Evolutionary conservation across 1,284 basidiomycete genomes (phyloP), one percentile per base, ranked within the genome.

Genomic region (Schizopora paradoxa): DNA sequence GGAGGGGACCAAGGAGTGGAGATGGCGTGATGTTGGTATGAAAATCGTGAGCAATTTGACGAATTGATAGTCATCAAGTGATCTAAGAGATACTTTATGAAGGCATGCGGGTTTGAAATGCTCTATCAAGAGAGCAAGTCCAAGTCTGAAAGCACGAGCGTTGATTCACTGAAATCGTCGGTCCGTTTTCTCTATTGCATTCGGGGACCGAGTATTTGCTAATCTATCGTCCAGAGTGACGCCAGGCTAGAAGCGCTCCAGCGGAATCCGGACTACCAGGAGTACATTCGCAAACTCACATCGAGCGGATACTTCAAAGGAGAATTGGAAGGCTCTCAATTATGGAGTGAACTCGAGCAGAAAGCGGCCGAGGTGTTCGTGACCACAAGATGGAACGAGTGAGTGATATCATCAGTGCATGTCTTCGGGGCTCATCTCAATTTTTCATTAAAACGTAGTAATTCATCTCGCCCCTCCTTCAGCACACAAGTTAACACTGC

Each of bases 81-180:
- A 28, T 14, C 16, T 41, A 14, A 37, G 33, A 23, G 14, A 45
- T 21, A 36, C 10, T 18, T n/a, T 23, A 14, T n/a, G 27, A 16
- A 91, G 88, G 82, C 91, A 3, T 91, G 89, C 52, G 93, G 93
- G 0, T 96, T 96, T 54, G 93, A 97, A 67, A 96, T 96, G 76
- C 73, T 94, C 43, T 96, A 87, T 63, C 78, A 91, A 66, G 86
- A 92, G 63, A 77, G 77, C 58, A 79, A 87, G 66, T 64, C 66
- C 55, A 72, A 69, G 51, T 62, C 61, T 49, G 68, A 70, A 22
- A 68, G 62, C 34, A 57, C 59, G 7, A 69, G 61, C 18, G 47
- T 62, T 21, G 71, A 74, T 36, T 64, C 57, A 22, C 54, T 64
- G 8, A 58, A 63, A 26, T 70, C 70, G 49, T 76, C 75, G 13